Evolutionary conservation across 1,284 basidiomycete genomes (phyloP).

Genomic region (Moesziomyces sp.): DNA sequence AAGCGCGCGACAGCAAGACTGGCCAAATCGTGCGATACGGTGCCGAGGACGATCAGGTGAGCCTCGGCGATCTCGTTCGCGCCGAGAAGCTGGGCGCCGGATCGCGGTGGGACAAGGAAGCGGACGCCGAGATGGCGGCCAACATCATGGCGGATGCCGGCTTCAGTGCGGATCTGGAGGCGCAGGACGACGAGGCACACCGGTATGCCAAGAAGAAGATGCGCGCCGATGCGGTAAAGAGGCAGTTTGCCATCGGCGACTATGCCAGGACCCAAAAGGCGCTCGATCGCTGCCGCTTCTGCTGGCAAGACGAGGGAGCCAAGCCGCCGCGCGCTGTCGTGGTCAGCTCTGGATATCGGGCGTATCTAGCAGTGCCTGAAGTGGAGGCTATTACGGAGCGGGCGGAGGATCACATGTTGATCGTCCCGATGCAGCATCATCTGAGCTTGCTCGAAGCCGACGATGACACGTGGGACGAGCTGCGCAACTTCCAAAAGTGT

Average conservation of each 20-base stretch:
- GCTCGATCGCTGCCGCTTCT: conserved; percentile 79
- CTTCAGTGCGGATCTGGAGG: conserved; percentile 80
- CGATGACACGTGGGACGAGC: conserved; percentile 87
- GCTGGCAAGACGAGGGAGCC: conserved; percentile 67
- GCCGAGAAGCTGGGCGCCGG: conserved; percentile 92
- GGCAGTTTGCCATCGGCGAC: conserved; percentile 94
- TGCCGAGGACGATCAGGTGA: conserved; percentile 82
- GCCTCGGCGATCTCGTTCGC: conserved; percentile 88
- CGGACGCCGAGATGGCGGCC: conserved; percentile 87
- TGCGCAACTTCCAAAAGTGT: conserved; percentile 96
- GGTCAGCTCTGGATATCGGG: conserved; percentile 87
- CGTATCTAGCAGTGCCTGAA: conserved; percentile 86
- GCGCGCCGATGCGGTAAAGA: conserved; percentile 93
- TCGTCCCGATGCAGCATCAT: conserved; percentile 90
- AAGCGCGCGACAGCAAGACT: conserved; percentile 84
- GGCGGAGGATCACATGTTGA: conserved; percentile 77
- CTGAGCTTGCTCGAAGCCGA: conserved; percentile 91
- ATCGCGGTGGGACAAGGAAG: conserved; percentile 85
- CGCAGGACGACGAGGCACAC: conserved; percentile 96
- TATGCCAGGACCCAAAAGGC: conserved; percentile 94
- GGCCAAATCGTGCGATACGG: conserved; percentile 54
- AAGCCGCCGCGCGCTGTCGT: conserved; percentile 84
- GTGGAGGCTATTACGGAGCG: conserved; percentile 86
- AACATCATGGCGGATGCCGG: conserved; percentile 87
- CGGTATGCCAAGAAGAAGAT: conserved; percentile 90